A percentile compares a stretch with the other conserved stretches of the same genome.
Evolutionary conservation across 2,329 filamentous ascomycete species (phyloP).

Genomic region (Meredithiella fracta): DNA sequence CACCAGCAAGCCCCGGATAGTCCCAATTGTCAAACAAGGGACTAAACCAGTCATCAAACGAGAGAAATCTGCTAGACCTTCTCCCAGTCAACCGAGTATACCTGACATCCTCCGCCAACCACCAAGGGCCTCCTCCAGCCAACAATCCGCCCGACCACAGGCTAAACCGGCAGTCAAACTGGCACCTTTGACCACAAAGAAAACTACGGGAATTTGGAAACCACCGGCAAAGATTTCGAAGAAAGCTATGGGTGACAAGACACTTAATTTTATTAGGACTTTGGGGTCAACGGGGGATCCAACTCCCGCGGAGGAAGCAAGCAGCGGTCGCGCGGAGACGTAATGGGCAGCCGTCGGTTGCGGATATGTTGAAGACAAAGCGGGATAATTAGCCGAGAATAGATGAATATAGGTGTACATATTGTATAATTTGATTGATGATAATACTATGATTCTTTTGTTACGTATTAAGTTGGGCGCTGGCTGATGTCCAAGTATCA

Average conservation of each 20-base stretch:
- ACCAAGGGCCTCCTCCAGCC: background rate
- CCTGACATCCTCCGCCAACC: background rate
- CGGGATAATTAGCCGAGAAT: background rate
- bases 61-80: background rate
- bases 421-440: background rate
- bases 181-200: background rate
- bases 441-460: background rate
- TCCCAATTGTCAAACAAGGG: background rate
- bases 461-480: no score
- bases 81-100: background rate
- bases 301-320: background rate
- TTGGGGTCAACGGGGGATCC: constrained; percentile 5
- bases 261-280: constrained; percentile 7
- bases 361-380: constrained; percentile 10
- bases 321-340: background rate
- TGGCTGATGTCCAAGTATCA: no score
- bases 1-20: background rate
- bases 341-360: constrained; percentile 12
- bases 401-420: background rate
- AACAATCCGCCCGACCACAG: background rate
- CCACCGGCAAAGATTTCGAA: background rate
- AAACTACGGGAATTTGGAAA: background rate
- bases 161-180: background rate
- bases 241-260: background rate
- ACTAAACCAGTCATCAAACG: background rate